These are phyloP conservation scores for Naganishia cerealis DNA, from an alignment of 1,284 basidiomycete genomes.

Conservation along the genomic window DNA sequence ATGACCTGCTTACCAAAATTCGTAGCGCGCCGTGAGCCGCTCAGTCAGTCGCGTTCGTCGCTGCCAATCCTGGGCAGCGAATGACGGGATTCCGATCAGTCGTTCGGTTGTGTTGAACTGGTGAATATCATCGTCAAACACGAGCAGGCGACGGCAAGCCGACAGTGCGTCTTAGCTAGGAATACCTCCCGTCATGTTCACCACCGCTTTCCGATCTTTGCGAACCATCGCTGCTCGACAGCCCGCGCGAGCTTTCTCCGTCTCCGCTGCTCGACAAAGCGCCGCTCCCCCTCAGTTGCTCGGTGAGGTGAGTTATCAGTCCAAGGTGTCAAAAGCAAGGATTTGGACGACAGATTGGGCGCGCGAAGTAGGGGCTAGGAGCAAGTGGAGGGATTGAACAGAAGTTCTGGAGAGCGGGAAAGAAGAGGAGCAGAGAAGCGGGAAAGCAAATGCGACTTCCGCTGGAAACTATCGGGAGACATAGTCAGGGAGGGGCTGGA, in stretches of 20 bases:
- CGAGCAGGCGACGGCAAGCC: background rate
- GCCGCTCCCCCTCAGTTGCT: conserved; percentile 43
- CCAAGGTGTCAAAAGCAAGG: background rate
- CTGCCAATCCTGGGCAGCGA: conserved; percentile 27
- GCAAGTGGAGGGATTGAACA: background rate
- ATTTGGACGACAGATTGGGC: background rate
- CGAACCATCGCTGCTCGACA: conserved; percentile 29
- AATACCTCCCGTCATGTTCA: conserved; percentile 12
- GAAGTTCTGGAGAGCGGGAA: too few species aligned
- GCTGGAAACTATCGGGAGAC: background rate
- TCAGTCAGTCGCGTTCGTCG: background rate
- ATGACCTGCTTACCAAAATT: conserved; percentile 14
- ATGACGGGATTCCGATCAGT: conserved; percentile 19
- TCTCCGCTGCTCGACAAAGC: conserved; percentile 42
- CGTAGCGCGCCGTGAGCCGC: conserved; percentile 22
- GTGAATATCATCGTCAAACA: too few species aligned
- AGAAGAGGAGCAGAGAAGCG: too few species aligned
- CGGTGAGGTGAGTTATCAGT: conserved; percentile 38
- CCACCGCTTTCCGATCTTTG: conserved; percentile 28
- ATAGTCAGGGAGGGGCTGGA: background rate
- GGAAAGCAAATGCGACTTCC: too few species aligned
- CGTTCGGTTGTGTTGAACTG: background rate
- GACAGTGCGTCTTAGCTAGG: background rate
- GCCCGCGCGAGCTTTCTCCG: conserved; percentile 45
- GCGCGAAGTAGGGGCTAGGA: too few species aligned